A percentile compares a stretch with the other conserved stretches of the same genome.
These are phyloP conservation scores for Sesbania bispinosa DNA, from an alignment of 306 rosid genomes.

Conservation along the genomic window DNA sequence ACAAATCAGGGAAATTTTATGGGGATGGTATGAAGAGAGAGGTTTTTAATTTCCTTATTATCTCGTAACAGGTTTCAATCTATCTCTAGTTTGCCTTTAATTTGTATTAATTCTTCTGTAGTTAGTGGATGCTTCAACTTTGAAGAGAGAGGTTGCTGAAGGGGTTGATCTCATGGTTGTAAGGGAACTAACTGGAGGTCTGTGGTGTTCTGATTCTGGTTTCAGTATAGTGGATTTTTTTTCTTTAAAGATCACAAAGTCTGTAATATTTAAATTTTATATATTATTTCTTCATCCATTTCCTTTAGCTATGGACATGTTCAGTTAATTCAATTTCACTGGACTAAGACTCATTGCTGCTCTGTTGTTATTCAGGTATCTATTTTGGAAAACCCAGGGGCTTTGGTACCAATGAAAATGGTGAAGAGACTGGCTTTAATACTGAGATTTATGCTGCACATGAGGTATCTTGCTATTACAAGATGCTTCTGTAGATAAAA, in stretches of 20 bases:
- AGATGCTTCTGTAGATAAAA: neutral
- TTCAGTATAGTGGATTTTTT: neutral
- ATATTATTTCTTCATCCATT: too few relatives aligned
- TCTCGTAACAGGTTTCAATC: neutral
- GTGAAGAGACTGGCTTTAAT: constrained; percentile 82
- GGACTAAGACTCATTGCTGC: neutral
- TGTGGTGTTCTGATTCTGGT: constrained; percentile 18
- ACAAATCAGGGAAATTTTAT: neutral
- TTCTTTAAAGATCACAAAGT: neutral
- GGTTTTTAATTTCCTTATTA: neutral
- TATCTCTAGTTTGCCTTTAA: neutral
- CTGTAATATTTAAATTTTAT: too few relatives aligned
- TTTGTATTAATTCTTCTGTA: constrained; percentile 26
- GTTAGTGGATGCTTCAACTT: constrained; percentile 89
- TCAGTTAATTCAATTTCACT: neutral
- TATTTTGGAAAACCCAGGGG: constrained; percentile 96
- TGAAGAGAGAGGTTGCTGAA: constrained; percentile 82
- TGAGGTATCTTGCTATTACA: constrained; percentile 50
- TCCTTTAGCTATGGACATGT: too few relatives aligned
- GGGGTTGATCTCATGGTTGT: constrained; percentile 95
- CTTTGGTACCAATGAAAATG: constrained; percentile 56
- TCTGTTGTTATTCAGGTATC: constrained; percentile 53
- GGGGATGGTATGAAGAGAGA: neutral
- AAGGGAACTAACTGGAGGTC: constrained; percentile 96
- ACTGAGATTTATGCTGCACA: constrained; percentile 73